Conservation (phyloP, 129 eudicot species). For the Pittosporum tobira region DNA sequence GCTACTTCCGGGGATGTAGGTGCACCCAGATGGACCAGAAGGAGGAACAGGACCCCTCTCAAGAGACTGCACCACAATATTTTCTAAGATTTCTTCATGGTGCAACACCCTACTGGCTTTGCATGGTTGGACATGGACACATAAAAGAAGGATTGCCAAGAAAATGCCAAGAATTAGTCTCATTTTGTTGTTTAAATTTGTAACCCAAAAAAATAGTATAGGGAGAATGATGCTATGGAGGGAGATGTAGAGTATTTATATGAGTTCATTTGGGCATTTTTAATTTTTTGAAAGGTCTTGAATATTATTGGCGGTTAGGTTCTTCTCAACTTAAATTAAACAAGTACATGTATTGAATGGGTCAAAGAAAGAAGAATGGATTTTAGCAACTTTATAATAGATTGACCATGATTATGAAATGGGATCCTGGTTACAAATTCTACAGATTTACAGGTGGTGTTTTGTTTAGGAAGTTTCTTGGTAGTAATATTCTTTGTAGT, state of each 20-base stretch:
- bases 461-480: too few relatives aligned
- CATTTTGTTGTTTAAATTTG: constrained; percentile 10
- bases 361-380: too few relatives aligned
- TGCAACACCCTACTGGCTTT: constrained; percentile 27
- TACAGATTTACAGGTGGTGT: too few relatives aligned
- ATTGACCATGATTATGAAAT: too few relatives aligned
- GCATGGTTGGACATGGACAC: background rate
- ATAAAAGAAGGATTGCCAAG: constrained; percentile 10
- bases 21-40: constrained; percentile 58
- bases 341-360: too few relatives aligned
- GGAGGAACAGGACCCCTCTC: constrained; percentile 47
- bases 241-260: background rate
- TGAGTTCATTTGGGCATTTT: background rate
- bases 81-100: background rate
- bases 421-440: too few relatives aligned
- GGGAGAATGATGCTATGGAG: background rate
- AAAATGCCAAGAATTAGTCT: constrained; percentile 13
- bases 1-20: constrained; percentile 38
- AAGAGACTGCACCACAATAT: constrained; percentile 33
- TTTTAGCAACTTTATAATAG: too few relatives aligned
- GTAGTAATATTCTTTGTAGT: too few relatives aligned
- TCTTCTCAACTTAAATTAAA: too few relatives aligned
- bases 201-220: background rate
- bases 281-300: background rate
- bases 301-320: background rate